Base-by-base conservation (phyloP, 1,284 basidiomycete genomes). In the Sutorius eximius region DNA sequence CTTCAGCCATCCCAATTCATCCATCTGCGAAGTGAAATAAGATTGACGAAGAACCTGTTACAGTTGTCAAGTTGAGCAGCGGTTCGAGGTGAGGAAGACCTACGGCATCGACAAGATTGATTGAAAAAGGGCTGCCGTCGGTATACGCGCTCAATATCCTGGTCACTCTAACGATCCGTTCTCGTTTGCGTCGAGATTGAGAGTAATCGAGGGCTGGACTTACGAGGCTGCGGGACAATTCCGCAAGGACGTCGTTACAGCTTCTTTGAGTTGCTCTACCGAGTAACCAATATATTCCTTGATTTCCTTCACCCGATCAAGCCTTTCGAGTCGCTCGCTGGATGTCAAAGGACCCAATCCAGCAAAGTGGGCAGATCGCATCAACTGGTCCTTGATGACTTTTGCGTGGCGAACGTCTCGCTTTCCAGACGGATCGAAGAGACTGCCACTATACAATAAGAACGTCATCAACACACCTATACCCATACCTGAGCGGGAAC, bases 1-100 rank as follows among this genome's bases (percentile, higher is more conserved):
- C 32, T 56, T 57, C 20, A 71, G 27, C 70, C 67, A 68, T 16
- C 65, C 65, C 16, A 78, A 51, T 9, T 70, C 61, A 9, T 66
- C 51, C 53, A 76, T 64, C 57, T 76, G 75, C 27, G 63, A 55
- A 18, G 76, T 69, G 55, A 81, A 79, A 3, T 68, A 62, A 16
- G 71, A 70, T 55, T 79, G 77, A 30, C 78, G 77, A 27, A 78
- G 54, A 29, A 76, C 75, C 73, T 74, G 36, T 49, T 22, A 16
- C 8, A 22, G 9, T 13, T 24, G 15, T 58, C 18, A 57, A n/a
- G 16, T 4, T 30, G 20, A n/a, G 13, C 20, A 34, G 9, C 15
- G 49, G 1, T 40, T 6, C 5, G 0, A 37, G 5, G 37, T 3
- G 13, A 45, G 16, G 6, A 38, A 3, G 10, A 58, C 74, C 27